Evolutionary conservation across 495 filamentous ascomycete genomes (phyloP).

Genomic region (Trichoderma parareesei): DNA sequence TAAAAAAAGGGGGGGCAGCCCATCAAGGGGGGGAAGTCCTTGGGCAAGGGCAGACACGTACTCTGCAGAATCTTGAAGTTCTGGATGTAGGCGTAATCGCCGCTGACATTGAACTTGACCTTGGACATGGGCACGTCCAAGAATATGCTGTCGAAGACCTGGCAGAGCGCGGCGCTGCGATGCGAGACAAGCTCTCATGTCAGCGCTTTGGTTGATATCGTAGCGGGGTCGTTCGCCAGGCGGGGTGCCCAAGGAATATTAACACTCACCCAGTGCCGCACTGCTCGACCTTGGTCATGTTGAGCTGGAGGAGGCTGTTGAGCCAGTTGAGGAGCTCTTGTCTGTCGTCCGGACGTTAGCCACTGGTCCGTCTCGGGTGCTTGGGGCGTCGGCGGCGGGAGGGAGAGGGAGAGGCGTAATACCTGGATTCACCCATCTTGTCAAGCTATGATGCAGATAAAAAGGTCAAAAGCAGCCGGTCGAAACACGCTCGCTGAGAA

Average conservation of each 20-base stretch:
- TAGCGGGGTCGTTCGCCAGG: constrained; percentile 18
- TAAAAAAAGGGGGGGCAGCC: constrained; percentile 2
- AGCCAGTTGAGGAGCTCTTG: constrained; percentile 96
- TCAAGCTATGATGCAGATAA: background rate
- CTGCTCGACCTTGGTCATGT: constrained; percentile 97
- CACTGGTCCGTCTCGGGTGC: background rate
- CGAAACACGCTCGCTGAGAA: background rate
- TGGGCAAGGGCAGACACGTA: constrained; percentile 36
- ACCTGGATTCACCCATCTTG: constrained; percentile 15
- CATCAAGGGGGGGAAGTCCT: background rate
- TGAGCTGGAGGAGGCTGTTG: constrained; percentile 93
- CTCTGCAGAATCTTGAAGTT: constrained; percentile 97
- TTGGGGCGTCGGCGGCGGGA: background rate
- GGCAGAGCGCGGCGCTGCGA: constrained; percentile 83
- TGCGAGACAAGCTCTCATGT: constrained; percentile 10
- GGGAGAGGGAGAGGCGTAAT: background rate
- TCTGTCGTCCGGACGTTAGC: constrained; percentile 37
- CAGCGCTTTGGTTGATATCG: background rate
- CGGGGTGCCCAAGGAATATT: constrained; percentile 27
- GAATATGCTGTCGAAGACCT: constrained; percentile 96
- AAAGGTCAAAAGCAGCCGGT: background rate
- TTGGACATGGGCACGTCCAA: constrained; percentile 91
- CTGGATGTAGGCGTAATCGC: constrained; percentile 93
- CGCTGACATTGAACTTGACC: constrained; percentile 97
- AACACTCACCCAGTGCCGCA: constrained; percentile 89